Base-by-base conservation (phyloP, 225 moss, liverwort and hornwort species). In the Rhytidiadelphus loreus region DNA sequence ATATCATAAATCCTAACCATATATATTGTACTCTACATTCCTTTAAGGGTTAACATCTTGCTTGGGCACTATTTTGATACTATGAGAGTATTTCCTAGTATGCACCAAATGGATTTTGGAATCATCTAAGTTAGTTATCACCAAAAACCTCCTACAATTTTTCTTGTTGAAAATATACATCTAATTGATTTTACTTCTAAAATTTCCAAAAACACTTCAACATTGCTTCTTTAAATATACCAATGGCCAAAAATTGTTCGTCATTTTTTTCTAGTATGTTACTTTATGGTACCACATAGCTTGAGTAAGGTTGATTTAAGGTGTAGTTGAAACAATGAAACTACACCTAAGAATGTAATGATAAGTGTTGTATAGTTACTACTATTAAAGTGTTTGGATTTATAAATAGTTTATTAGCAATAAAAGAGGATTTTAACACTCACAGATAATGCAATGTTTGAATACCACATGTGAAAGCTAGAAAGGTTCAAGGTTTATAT, bases 1-100 rank as follows among this genome's bases (percentile, higher is more conserved):
- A 41, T 15, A 41, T 26, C 9, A 41, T 70, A 15, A 70, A 26
- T 26, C 25, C 41, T 30, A 48, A 32, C 4, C 4, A 74, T 48
- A 20, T 20, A 32, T 32, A 48, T 0, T 0, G 1, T 30, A 74
- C 4, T 0, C 18, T 2, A 30, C 1, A 74, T 4, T 12, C 30
- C 30, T 46, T 74, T 32, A 32, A 74, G 4, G 12, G 0, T 44
- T 16, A 29, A 29, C 2, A 72, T 29, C 44, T 72, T 72, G 3
- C 13, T 23, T 68, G 7, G 69, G 0, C 14, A 39, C 13, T 69
- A 13, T 23, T 69, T 69, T 69, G 39, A 69, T 69, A 69, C 13
- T 24, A 24, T 24, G 3, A 69, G 8, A 69, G 2, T 13, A 24
- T 69, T 69, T 69, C 1, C 4, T 39, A 23, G 4, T 13, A 39